Conservation (phyloP, 768 basidiomycete species). For the Naganishia onofrii region DNA sequence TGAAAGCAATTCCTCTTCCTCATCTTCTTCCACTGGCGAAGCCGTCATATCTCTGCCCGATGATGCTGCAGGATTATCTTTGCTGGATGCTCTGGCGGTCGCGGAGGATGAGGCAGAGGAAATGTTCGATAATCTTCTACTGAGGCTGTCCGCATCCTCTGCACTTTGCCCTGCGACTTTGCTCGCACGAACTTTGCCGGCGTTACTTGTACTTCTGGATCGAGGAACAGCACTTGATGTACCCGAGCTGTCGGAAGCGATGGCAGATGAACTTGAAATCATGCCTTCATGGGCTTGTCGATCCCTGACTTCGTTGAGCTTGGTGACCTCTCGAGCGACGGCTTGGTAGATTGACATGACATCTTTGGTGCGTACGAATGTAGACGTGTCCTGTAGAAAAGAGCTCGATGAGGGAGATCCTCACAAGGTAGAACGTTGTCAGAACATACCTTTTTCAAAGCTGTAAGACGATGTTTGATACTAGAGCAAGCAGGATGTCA, state of each 20-base stretch:
- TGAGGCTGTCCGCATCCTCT: conserved; percentile 31
- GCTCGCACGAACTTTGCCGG: conserved; percentile 30
- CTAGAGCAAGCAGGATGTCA: conserved; percentile 53
- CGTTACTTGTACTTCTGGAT: conserved; percentile 5
- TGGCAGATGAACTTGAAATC: conserved; percentile 28
- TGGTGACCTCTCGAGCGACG: conserved; percentile 92
- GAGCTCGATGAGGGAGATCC: background rate
- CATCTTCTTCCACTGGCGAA: conserved; percentile 18
- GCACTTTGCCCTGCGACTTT: conserved; percentile 18
- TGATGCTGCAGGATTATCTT: background rate
- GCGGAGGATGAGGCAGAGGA: conserved; percentile 11
- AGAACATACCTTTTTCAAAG: conserved; percentile 46
- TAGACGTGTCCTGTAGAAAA: conserved; percentile 88
- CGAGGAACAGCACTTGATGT: conserved; percentile 6
- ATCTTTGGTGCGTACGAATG: conserved; percentile 88
- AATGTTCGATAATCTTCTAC: conserved; percentile 17
- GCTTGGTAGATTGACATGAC: conserved; percentile 88
- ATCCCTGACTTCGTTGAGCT: conserved; percentile 80
- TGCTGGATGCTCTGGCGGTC: conserved; percentile 12
- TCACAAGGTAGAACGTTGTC: background rate
- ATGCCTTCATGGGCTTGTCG: conserved; percentile 30
- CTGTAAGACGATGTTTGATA: conserved; percentile 91
- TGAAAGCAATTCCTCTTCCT: conserved; percentile 18
- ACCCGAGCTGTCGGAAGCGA: conserved; percentile 25
- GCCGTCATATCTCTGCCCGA: conserved; percentile 16